These are phyloP conservation scores for Apiospora marii DNA, from an alignment of 2,329 filamentous ascomycete genomes.

Conservation along the genomic window DNA sequence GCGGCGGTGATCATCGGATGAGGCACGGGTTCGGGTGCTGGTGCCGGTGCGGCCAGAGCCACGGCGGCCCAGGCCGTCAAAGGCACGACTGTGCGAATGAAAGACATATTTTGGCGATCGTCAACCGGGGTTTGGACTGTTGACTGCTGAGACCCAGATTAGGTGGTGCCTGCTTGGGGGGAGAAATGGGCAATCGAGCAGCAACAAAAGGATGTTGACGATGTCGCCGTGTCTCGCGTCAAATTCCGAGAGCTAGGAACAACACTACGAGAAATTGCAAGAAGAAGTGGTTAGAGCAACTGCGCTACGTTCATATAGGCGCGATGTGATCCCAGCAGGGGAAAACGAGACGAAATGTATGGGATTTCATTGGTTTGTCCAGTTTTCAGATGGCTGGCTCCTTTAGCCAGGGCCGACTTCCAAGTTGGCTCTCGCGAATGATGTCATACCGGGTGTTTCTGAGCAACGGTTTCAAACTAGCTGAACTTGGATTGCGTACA, in stretches of 20 bases:
- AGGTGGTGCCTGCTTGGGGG: neutral
- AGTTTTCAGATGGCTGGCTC: constrained; percentile 8
- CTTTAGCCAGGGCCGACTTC: constrained; percentile 9
- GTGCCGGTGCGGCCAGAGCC: constrained; percentile 36
- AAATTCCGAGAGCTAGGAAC: neutral
- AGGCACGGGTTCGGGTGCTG: constrained; percentile 35
- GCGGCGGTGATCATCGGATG: constrained; percentile 58
- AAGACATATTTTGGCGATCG: constrained; percentile 1
- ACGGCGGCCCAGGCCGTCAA: constrained; percentile 28
- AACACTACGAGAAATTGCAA: neutral
- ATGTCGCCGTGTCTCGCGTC: neutral
- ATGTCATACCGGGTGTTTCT: constrained; percentile 19
- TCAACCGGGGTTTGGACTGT: neutral
- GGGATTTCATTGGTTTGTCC: neutral
- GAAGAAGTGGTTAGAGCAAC: neutral
- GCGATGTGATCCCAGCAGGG: neutral
- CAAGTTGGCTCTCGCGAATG: neutral
- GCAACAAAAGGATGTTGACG: neutral
- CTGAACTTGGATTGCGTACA: constrained; percentile 1
- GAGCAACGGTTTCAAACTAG: constrained; percentile 20
- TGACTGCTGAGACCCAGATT: neutral
- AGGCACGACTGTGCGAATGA: constrained; percentile 18
- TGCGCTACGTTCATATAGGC: neutral
- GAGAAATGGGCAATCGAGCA: neutral
- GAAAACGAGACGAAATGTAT: neutral